Base-by-base conservation (phyloP, 2,329 filamentous ascomycete genomes). In the Sphaerostilbella broomeana region DNA sequence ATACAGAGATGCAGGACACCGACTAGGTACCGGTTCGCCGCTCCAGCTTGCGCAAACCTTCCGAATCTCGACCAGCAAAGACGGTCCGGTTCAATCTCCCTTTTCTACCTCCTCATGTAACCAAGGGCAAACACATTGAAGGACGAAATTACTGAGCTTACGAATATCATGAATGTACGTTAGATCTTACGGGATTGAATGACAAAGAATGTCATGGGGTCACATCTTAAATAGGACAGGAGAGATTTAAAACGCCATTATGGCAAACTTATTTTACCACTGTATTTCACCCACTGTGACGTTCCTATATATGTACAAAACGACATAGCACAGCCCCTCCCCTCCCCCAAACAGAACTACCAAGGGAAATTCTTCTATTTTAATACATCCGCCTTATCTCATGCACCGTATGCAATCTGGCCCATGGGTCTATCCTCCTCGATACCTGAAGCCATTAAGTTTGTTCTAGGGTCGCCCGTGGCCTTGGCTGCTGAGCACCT, bases 401-500 rank as follows among this genome's bases (percentile, higher is more conserved):
- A 79, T 54, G 59, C 67, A 40, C 75, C 75, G 51, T 79, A 79
- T 44, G 72, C 74, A 40, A 78, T 59, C 59, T 79, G 75, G 35
- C 75, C 75, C 68, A 75, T 70, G 4, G 75, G 75, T 62, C 67
- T 74, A 52, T 78, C 74, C 53, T 78, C 73, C 55, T 75, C 72
- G 60, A 77, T 73, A 39, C 84, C 84, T 16, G 81, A 72, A 38
- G 83, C 83, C 81, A 88, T 83, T 51, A 86, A 77, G 66, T 88
- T 86, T 40, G 79, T 88, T 62, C 84, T 73, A 42, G 83, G 77
- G 66, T 88, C 85, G 45, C 81, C 80, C 8, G 79, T 81, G 43
- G 83, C 84, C 76, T 95, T 97, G 51, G 89, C 85, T 38, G 86
- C 90, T 35, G 88, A 94, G 74, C 88, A 95, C 60, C 92, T 85